Conservation (phyloP, 1,139 yeast species). For the Kurtzmaniella natalensis region DNA sequence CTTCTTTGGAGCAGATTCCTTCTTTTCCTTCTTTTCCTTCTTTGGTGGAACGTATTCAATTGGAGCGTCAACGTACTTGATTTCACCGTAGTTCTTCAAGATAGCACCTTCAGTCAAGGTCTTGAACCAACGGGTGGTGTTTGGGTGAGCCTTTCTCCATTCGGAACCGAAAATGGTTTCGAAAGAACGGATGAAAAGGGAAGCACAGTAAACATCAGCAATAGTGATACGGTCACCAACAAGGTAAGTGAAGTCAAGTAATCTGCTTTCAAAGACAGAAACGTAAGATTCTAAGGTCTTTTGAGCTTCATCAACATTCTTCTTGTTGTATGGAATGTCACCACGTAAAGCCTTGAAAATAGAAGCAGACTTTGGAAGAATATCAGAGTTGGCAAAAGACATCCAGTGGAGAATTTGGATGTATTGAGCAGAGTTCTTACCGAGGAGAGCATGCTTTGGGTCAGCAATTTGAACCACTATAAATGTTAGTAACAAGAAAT, state of each 20-base stretch:
- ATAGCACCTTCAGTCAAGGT: slow-evolving; percentile 60
- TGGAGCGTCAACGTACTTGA: slow-evolving; percentile 62
- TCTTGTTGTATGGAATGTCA: slow-evolving; percentile 67
- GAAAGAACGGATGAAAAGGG: slow-evolving; percentile 62
- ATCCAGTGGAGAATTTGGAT: slow-evolving; percentile 76
- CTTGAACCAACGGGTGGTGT: slow-evolving; percentile 79
- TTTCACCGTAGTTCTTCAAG: slow-evolving; percentile 42
- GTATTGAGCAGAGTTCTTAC: slow-evolving; percentile 61
- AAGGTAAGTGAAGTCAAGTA: slow-evolving; percentile 74
- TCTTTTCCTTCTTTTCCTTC: slow-evolving; percentile 58
- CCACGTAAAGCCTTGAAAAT: slow-evolving; percentile 35
- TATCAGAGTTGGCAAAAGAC: slow-evolving; percentile 75
- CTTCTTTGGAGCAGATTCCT: slow-evolving; percentile 22
- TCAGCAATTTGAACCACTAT: slow-evolving; percentile 29
- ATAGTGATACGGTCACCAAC: slow-evolving; percentile 86
- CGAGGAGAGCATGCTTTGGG: slow-evolving; percentile 43
- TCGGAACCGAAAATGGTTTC: slow-evolving; percentile 63
- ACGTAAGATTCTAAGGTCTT: slow-evolving; percentile 37
- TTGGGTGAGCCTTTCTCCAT: slow-evolving; percentile 76
- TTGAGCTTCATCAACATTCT: slow-evolving; percentile 55
- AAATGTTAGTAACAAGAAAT: slow-evolving; percentile 23
- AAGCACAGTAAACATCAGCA: slow-evolving; percentile 75
- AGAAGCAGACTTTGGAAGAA: slow-evolving; percentile 39
- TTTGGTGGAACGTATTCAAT: slow-evolving; percentile 71
- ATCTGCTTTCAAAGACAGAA: slow-evolving; percentile 56